Base-by-base conservation (phyloP, 192 early-diverging fungal species). In the Podila epicladia region DNA sequence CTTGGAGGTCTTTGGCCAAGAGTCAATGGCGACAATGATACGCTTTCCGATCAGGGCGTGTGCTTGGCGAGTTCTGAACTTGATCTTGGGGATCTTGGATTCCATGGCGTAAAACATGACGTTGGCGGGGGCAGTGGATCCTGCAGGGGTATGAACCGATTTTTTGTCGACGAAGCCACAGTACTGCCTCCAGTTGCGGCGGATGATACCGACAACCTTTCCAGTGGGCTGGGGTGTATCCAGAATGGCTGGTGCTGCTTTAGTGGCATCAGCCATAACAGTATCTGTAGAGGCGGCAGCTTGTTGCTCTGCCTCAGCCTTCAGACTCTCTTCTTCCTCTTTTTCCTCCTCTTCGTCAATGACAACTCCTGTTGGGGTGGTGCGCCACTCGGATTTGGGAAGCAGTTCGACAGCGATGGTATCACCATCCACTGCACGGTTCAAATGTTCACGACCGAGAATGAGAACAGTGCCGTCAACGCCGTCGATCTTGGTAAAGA, bases 341-440 rank as follows among this genome's bases (percentile, higher is more conserved):
- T 88, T 83, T 28, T 93, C 89, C 37, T 91, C 87, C 58, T 91
- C 93, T 57, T 93, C 89, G 48, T 97, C 94, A 6, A 94, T 75
- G 12, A 95, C 85, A 20, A 93, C 93, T 0, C 87, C 87, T 6
- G 94, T 93, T 22, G 90, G 89, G 0, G 88, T 84, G 15, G 86
- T 86, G 58, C 90, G 89, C 98, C 98, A 99, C 80, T 96, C 91
- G 37, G 87, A 86, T 51, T 89, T 88, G 17, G 98, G 96, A 45
- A 98, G 72, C 4, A 99, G 64, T 65, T 97, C 88, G 11, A 99
- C 90, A 13, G 93, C 98, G 20, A 99, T 89, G 20, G 91, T 84
- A 80, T 99, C 98, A 19, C 97, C 97, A 78, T 98, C 94, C 12
- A 97, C 88, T 35, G 91, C 95, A 45, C 98, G 92, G 75, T 98